phyloP scores from a whole-genome alignment of 1,139 yeast genomes.

The Geotrichum aggregatum region DNA sequence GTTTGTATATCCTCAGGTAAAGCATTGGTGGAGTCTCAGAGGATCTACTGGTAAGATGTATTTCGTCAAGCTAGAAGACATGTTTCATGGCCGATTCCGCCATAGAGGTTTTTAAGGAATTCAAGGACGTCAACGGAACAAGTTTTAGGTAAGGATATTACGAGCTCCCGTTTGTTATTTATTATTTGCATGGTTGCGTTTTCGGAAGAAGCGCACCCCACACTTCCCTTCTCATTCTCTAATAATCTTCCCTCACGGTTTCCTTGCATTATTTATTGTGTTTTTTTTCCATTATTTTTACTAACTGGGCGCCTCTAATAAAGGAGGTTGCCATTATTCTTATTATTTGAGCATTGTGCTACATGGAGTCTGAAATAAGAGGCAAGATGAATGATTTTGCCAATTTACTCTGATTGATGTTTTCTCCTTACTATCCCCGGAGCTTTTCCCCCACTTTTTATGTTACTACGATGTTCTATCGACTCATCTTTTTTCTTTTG shows the following conservation, averaged over 20 bases:
- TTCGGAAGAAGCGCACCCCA: too few relatives aligned
- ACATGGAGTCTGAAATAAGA: neutral
- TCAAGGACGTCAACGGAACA: neutral
- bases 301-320: constrained; percentile 9
- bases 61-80: neutral
- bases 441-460: neutral
- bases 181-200: constrained; percentile 4
- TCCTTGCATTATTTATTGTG: neutral
- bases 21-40: too few relatives aligned
- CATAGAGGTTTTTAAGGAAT: neutral
- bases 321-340: constrained; percentile 2
- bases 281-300: neutral
- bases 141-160: constrained; percentile 4
- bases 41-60: too few relatives aligned
- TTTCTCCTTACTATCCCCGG: neutral
- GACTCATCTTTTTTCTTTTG: neutral
- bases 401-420: neutral
- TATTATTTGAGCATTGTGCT: constrained; percentile 3
- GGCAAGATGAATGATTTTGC: neutral
- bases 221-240: neutral
- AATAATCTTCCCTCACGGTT: neutral
- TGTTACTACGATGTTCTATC: neutral
- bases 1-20: neutral
- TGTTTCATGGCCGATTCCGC: neutral
- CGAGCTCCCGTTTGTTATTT: constrained; percentile 3